A percentile compares a stretch with the other conserved stretches of the same genome.
Evolutionary conservation across 2,329 filamentous ascomycete species (phyloP).

Genomic region (Zalaria obscura): DNA sequence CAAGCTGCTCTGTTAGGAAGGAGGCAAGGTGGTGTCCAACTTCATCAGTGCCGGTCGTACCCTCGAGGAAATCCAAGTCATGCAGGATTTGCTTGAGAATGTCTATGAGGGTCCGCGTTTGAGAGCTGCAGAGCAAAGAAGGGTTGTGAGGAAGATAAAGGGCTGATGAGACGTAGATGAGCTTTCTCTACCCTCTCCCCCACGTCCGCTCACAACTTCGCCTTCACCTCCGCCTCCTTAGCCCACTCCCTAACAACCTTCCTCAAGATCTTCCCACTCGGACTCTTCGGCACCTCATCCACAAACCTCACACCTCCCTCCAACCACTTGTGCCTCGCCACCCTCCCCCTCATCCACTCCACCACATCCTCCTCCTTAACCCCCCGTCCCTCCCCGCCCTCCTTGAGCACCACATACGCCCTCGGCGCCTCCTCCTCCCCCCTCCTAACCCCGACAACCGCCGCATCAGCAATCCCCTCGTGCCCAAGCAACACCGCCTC

Average conservation of each 20-base stretch:
- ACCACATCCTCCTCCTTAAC: constrained; percentile 21
- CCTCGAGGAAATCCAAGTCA: no score
- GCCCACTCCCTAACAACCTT: constrained; percentile 44
- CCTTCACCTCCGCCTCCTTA: constrained; percentile 31
- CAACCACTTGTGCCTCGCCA: constrained; percentile 27
- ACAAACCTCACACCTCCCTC: constrained; percentile 36
- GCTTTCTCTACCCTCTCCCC: no score
- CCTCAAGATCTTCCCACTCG: constrained; percentile 44
- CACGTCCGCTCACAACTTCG: constrained; percentile 8
- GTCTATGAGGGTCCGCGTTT: no score
- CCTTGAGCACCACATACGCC: constrained; percentile 20
- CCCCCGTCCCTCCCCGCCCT: constrained; percentile 11
- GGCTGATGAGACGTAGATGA: no score
- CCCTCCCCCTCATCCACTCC: constrained; percentile 20
- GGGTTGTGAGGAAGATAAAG: no score
- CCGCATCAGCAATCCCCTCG: constrained; percentile 11
- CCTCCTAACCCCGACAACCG: constrained; percentile 9
- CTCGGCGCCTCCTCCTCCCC: constrained; percentile 18
- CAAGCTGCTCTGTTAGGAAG: no score
- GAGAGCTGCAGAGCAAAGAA: no score
- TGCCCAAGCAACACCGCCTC: constrained; percentile 13
- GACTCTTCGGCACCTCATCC: constrained; percentile 42
- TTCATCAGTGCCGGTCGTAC: no score
- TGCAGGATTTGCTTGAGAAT: no score
- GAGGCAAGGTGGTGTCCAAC: no score